A percentile compares a stretch with the other conserved stretches of the same genome.
These are phyloP conservation scores for Paecilomyces sp. DNA, from an alignment of 2,329 filamentous ascomycete genomes.

Conservation along the genomic window DNA sequence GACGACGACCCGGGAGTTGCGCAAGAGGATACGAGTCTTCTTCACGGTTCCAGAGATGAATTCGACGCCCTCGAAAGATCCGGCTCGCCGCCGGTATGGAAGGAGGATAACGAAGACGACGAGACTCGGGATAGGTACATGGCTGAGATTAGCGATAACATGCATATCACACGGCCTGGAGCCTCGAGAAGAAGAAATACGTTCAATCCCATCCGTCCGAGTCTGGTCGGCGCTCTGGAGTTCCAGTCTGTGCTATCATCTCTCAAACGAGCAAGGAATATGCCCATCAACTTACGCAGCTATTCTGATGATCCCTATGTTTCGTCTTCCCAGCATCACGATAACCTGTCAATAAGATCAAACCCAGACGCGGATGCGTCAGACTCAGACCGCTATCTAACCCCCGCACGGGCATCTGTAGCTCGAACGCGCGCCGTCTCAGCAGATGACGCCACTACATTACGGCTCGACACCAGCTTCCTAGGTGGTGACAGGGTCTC, in stretches of 20 bases:
- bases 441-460: slow-evolving; percentile 47
- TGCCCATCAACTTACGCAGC: slow-evolving; percentile 61
- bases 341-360: slow-evolving; percentile 41
- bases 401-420: slow-evolving; percentile 14
- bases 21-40: slow-evolving; percentile 37
- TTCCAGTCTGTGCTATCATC: slow-evolving; percentile 88
- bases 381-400: slow-evolving; percentile 16
- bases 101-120: slow-evolving; percentile 49
- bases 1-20: slow-evolving; percentile 47
- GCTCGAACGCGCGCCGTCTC: slow-evolving; percentile 49
- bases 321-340: slow-evolving; percentile 39
- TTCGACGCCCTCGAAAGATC: slow-evolving; percentile 55
- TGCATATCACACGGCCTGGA: slow-evolving; percentile 71
- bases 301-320: slow-evolving; percentile 59
- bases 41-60: slow-evolving; percentile 54
- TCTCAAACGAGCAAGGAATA: slow-evolving; percentile 71
- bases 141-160: slow-evolving; percentile 84
- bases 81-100: slow-evolving; percentile 34
- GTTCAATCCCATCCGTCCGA: slow-evolving; percentile 81
- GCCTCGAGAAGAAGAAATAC: slow-evolving; percentile 62
- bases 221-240: slow-evolving; percentile 85
- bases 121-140: slow-evolving; percentile 53
- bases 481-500: slow-evolving; percentile 13
- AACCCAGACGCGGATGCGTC: slow-evolving; percentile 30
- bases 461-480: slow-evolving; percentile 37